phyloP scores from a whole-genome alignment of 2,329 filamentous ascomycete species.

The Xylaria sp. region DNA sequence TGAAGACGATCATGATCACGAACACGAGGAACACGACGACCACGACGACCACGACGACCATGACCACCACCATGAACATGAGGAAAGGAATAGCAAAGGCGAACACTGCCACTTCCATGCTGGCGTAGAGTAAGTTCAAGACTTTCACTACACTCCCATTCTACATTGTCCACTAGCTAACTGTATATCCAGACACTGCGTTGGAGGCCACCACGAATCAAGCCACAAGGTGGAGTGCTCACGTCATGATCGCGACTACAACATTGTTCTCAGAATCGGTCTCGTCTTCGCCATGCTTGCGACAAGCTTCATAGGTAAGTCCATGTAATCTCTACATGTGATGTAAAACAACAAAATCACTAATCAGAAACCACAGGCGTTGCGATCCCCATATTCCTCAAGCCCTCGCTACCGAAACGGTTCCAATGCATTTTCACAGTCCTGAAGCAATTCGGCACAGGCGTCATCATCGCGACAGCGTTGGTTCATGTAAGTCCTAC shows the following conservation, averaged over 20 bases:
- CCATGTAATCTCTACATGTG: background rate
- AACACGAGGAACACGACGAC: no score
- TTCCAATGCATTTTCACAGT: background rate
- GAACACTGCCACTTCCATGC: no score
- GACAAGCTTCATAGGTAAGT: background rate
- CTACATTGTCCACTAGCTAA: no score
- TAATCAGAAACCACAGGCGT: background rate
- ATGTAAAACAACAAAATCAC: background rate
- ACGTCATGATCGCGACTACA: background rate
- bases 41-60: no score
- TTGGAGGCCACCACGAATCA: no score
- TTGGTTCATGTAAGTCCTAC: background rate
- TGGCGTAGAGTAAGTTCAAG: no score
- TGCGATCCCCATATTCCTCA: background rate
- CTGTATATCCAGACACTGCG: no score
- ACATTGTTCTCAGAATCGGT: background rate
- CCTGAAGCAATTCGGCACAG: background rate
- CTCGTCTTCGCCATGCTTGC: background rate
- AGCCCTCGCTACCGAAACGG: background rate
- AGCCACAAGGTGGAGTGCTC: background rate
- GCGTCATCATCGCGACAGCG: background rate
- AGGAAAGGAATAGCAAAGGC: no score
- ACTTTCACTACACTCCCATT: no score
- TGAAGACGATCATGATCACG: no score
- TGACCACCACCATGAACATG: no score